Base-by-base conservation (phyloP, 1,284 basidiomycete genomes). In the Irpex sp. region DNA sequence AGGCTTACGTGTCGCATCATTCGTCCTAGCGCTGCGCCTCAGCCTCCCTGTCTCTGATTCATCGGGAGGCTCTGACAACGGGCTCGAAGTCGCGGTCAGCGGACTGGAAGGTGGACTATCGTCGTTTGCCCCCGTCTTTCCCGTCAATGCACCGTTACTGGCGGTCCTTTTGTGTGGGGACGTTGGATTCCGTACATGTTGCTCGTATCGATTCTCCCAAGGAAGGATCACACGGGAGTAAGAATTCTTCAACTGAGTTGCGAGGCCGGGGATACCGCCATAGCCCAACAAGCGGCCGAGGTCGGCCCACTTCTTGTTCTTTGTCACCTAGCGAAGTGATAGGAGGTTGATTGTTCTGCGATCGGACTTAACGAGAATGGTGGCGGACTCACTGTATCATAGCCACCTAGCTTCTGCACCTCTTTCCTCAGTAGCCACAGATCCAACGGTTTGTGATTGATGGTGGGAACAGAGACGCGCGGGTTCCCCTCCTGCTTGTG, bases 391-490 rank as follows among this genome's bases (percentile, higher is more conserved):
- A 96, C 93, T 67, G 83, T 83, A 62, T 94, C 90, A 75, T 91
- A 92, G 52, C 97, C 97, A 61, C 97, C 97, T 51, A 92, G 76
- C 69, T 88, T 88, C 62, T 92, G 88, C 36, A 98, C 95, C 75
- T 96, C 94, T 75, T 94, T 96, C 67, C 96, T 85, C 66, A 99
- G 80, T 62, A 90, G 83, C 91, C 96, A 99, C 8, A 99, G 81
- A 80, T 99, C 96, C 63, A 99, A 81, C 1, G 95, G 85, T 71
- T 93, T 92, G 75, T 94, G 90, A 76, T 96, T 95, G 74, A 99
- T 93, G 59, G 91, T 91, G 61, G 97, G 97, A 47, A 98, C 92
- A 38, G 89, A 88, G 17, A 98, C 88, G 63, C 92, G 86, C 65
- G 87, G 82, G 75, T 94, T 93, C 56, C 93, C 93, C 77, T 95